phyloP scores from a whole-genome alignment of 2,329 filamentous ascomycete genomes.

The Westerdykella ornata region DNA sequence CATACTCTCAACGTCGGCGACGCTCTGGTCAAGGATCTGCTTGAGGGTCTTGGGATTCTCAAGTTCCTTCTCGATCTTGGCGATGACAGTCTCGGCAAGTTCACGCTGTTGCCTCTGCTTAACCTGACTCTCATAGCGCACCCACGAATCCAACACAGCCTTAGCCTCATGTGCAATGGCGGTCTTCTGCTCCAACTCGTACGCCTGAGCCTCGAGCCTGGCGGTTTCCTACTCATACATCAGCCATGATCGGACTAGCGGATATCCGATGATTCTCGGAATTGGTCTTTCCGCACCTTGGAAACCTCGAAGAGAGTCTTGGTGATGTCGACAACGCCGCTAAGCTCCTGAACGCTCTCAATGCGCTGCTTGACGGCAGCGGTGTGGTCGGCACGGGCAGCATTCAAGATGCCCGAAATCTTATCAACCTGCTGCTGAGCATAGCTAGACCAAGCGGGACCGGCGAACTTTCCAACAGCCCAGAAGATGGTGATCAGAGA shows the following conservation, averaged over 20 bases:
- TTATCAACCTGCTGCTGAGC: conserved; percentile 81
- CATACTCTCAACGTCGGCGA: conserved; percentile 92
- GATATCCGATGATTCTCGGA: conserved; percentile 3
- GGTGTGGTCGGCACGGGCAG: conserved; percentile 89
- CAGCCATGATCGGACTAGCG: conserved; percentile 22
- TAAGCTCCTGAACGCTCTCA: conserved; percentile 88
- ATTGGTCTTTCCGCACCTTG: conserved; percentile 61
- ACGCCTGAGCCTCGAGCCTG: conserved; percentile 89
- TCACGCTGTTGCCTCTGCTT: conserved; percentile 98
- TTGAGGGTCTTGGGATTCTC: conserved; percentile 96
- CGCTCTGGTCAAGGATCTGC: conserved; percentile 96
- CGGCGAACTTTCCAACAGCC: conserved; percentile 86
- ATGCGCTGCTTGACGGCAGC: conserved; percentile 92
- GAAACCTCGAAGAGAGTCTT: conserved; percentile 96
- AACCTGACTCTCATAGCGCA: conserved; percentile 96
- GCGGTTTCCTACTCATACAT: conserved; percentile 72
- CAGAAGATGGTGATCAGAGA: conserved; percentile 90
- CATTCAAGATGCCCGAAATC: conserved; percentile 92
- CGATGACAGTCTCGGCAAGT: conserved; percentile 84
- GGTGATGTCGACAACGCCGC: conserved; percentile 89
- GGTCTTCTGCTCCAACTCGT: conserved; percentile 94
- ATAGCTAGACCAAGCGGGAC: conserved; percentile 88
- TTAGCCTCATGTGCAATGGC: conserved; percentile 90
- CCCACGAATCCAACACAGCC: conserved; percentile 93
- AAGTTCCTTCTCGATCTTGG: conserved; percentile 98